Evolutionary conservation across 2,329 filamentous ascomycete species (phyloP), one percentile per base, ranked within the genome.

Genomic region (Byssochlamys sp.): DNA sequence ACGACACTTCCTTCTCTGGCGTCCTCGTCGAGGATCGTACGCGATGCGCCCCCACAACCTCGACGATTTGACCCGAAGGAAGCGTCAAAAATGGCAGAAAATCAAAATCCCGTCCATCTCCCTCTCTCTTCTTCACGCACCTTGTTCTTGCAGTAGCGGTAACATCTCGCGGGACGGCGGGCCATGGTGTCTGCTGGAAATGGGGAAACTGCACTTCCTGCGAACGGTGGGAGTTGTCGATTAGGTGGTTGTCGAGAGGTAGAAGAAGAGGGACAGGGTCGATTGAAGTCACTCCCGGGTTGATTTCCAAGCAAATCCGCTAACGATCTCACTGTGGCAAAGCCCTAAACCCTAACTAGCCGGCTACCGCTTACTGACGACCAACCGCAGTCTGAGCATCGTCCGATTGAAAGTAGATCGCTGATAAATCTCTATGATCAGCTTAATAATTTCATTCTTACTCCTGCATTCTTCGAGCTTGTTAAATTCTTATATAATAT

Each of bases 71-170:
- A 66, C 66, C 68, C 62, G 70, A 66, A 61, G 66, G 59, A 57
- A 57, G 57, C 61, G 58, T 59, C 57, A 59, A 56, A 33, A 52
- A 28, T 35, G 53, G 31, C 58, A 63, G 60, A 61, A 57, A 63
- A 63, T 48, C 56, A 57, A 54, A 58, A 55, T 54, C 59, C 39
- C 39, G 39, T 45, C 9, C n/a, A 45, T 45, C 39, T 45, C 39
- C n/a, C 24, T 24, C 19, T 45, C n/a, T 45, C n/a, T 11, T 64
- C 63, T 58, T 33, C 57, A 80, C 88, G 81, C 78, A 95, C 91
- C 91, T 96, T 96, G 88, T 97, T 99, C 90, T 99, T 99, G 91
- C 94, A 99, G 89, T 99, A 99, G 77, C 94, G 88, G 87, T 96
- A 99, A 84, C 94, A 99, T 84, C 94, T 89, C 77, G 94, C 94